Evolutionary conservation across 2,329 filamentous ascomycete species (phyloP).

Genomic region (Alternaria angustiovoidea): DNA sequence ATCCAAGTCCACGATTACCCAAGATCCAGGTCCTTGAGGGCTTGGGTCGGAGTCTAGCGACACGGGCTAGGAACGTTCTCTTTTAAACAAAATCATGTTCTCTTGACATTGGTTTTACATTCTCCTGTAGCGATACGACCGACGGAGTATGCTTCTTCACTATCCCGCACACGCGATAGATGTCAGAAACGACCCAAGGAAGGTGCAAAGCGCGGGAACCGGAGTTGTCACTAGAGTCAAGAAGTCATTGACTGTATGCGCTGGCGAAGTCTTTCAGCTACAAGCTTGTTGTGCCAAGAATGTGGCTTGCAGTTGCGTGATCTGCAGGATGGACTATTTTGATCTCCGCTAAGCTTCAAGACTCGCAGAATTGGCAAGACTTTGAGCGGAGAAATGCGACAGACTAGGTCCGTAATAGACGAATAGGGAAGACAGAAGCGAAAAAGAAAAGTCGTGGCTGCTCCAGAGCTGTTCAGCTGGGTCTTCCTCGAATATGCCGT

Average conservation of each 20-base stretch:
- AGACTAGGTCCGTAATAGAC: neutral
- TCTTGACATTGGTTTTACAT: neutral
- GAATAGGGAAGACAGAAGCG: conserved; percentile 15
- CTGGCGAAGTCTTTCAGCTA: conserved; percentile 3
- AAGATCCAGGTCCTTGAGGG: conserved; percentile 2
- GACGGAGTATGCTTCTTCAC: neutral
- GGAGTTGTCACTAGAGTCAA: neutral
- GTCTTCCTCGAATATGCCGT: conserved; percentile 5
- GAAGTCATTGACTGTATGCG: neutral
- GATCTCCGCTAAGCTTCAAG: neutral
- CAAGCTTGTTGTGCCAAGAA: neutral
- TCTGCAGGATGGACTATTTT: conserved; percentile 9
- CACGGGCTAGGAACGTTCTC: neutral
- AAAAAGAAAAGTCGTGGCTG: conserved; percentile 19
- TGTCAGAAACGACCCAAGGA: neutral
- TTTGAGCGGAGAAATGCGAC: conserved; percentile 1
- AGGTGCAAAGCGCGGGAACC: neutral
- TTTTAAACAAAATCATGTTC: neutral
- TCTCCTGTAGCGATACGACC: neutral
- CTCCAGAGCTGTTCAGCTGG: conserved; percentile 31
- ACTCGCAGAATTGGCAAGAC: conserved; percentile 12
- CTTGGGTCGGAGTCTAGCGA: neutral
- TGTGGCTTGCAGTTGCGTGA: conserved; percentile 1
- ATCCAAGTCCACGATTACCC: conserved; percentile 4
- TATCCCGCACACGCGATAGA: neutral